Base-by-base conservation (phyloP, 495 filamentous ascomycete genomes). In the Staphylotrichum tortipilum region DNA sequence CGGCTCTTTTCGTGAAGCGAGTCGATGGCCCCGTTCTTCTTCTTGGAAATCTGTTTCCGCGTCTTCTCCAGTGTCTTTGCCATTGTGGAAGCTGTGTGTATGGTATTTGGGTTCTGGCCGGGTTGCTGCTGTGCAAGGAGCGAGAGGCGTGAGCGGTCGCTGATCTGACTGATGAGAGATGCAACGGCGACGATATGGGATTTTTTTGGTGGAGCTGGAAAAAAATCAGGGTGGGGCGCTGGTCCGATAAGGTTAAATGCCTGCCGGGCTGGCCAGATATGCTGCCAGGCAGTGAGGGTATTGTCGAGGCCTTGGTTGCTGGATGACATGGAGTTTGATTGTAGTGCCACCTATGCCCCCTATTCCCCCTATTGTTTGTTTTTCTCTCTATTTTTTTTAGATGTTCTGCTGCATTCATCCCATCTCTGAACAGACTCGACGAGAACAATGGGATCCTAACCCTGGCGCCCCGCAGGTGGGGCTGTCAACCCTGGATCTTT, bases 1-100 rank as follows among this genome's bases (percentile, higher is more conserved):
- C 89, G 76, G 59, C 86, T 92, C 64, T 86, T 85, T 59, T 88
- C 82, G 62, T 96, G 88, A 12, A 96, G 73, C 12, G 81, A 74
- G 19, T 78, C 77, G 42, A 84, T 72, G 14, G 73, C 73, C 14
- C 78, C 80, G 42, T 79, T 78, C 68, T 85, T 85, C 69, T 83
- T 83, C 71, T 90, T 90, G 18, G 79, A 64, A 41, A 94, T 86
- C 50, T 87, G 80, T 70, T 94, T 96, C 48, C 86, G 82, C 31
- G 89, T 82, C 58, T 89, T 94, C 41, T 78, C 66, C 12, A 94
- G 62, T 51, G 78, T 78, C 56, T 83, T 86, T 12, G 87, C 79
- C 89, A 94, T 94, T 21, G 57, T 70, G 66, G 34, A 5, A 17
- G 15, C 18, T 19, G 6, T 2, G 26, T 5, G 6, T 28, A 7